Percentiles rank a stretch among this genome's conserved stretches.
phyloP scores from a whole-genome alignment of 345 rosid species.

The Xanthoceras sorbifolium region DNA sequence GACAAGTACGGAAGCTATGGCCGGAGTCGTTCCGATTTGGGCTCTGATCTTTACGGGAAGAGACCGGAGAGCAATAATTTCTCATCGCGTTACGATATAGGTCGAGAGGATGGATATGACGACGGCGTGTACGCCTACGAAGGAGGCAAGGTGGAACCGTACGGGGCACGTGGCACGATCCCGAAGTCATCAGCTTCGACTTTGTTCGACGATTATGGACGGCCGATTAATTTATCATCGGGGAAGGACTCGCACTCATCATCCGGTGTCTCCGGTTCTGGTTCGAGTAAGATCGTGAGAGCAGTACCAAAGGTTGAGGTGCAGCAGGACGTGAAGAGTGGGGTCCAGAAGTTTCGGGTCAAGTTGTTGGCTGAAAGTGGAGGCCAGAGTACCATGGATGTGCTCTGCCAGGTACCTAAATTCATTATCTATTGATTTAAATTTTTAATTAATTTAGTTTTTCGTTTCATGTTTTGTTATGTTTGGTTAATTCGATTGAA shows the following conservation, averaged over 20 bases:
- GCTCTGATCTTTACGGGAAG: slow-evolving; percentile 66
- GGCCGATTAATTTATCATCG: slow-evolving; percentile 65
- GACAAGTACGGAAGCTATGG: slow-evolving; percentile 47
- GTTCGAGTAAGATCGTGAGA: slow-evolving; percentile 73
- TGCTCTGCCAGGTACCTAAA: slow-evolving; percentile 80
- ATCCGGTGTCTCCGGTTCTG: slow-evolving; percentile 33
- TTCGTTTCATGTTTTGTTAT: background rate
- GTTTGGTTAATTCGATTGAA: background rate
- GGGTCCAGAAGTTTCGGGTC: slow-evolving; percentile 95
- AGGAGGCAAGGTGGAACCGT: slow-evolving; percentile 88
- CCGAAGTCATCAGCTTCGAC: slow-evolving; percentile 75
- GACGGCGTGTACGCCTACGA: slow-evolving; percentile 88
- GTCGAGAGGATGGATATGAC: slow-evolving; percentile 58
- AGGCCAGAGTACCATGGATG: slow-evolving; percentile 85
- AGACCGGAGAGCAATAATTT: slow-evolving; percentile 52
- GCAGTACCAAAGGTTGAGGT: slow-evolving; percentile 90
- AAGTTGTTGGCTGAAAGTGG: slow-evolving; percentile 83
- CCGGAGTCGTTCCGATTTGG: slow-evolving; percentile 51
- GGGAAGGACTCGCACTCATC: slow-evolving; percentile 46
- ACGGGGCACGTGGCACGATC: slow-evolving; percentile 91
- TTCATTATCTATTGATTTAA: background rate
- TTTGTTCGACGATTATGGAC: slow-evolving; percentile 89
- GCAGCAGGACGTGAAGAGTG: slow-evolving; percentile 76
- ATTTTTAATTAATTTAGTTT: background rate
- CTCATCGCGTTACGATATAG: slow-evolving; percentile 33